A percentile compares a stretch with the other conserved stretches of the same genome.
Evolutionary conservation across 345 rosid genomes (phyloP).

Genomic region (Cardamine resedifolia): DNA sequence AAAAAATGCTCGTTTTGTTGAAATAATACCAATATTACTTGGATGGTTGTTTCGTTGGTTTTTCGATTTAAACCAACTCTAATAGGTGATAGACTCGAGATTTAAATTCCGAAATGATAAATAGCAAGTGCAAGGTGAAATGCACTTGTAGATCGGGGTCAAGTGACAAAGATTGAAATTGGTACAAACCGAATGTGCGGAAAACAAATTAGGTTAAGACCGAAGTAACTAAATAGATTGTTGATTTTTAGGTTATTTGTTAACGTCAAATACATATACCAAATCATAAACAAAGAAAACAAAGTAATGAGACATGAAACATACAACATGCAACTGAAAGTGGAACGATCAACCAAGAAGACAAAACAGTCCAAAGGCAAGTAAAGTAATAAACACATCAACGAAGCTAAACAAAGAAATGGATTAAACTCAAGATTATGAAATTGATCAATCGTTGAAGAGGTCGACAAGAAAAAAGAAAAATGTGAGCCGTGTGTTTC

Average conservation of each 20-base stretch:
- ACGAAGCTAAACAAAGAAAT: not conserved
- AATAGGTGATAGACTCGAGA: not conserved
- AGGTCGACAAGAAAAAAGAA: not conserved
- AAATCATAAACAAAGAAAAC: not conserved
- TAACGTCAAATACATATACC: not conserved
- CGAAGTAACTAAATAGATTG: not conserved
- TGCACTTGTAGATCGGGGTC: not conserved
- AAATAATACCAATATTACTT: not conserved
- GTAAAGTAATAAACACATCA: not conserved
- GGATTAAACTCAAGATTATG: not conserved
- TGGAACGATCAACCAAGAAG: not conserved
- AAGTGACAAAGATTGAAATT: not conserved
- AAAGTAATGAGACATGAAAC: not conserved
- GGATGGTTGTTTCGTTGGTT: not conserved
- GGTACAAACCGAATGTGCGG: not conserved
- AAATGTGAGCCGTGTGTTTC: slow-evolving; percentile 17
- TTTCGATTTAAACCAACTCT: not conserved
- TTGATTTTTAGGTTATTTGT: not conserved
- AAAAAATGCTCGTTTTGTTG: not conserved
- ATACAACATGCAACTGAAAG: not conserved
- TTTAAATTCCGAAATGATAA: not conserved
- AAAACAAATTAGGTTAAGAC: not conserved
- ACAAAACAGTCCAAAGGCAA: not conserved
- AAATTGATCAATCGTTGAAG: not conserved
- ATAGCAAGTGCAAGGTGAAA: not conserved